phyloP scores from a whole-genome alignment of 352 stramenopile genomes.

The Pythium phragmiticola region DNA sequence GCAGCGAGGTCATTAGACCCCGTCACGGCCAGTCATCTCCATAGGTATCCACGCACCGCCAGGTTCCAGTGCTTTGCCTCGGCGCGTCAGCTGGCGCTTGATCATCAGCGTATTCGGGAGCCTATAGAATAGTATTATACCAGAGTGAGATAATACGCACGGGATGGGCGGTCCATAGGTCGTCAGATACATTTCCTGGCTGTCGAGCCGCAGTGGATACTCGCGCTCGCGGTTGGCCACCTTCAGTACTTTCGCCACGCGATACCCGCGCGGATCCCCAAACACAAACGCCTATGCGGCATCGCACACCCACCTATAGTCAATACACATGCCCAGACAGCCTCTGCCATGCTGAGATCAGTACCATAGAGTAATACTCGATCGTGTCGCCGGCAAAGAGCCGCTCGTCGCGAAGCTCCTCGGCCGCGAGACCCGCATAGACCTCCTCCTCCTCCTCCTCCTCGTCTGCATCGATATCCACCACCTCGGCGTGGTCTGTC shows the following conservation, averaged over 20 bases:
- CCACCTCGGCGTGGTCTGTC: neutral
- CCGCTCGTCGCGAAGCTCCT: constrained; percentile 54
- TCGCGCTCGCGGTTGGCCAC: constrained; percentile 42
- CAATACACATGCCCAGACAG: no score
- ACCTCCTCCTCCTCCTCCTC: constrained; percentile 11
- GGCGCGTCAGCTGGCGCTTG: constrained; percentile 58
- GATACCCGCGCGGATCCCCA: constrained; percentile 64
- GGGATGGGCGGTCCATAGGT: neutral
- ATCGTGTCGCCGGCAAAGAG: constrained; percentile 72
- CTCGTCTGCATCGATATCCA: neutral
- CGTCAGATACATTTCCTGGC: constrained; percentile 57
- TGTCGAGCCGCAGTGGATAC: constrained; percentile 66
- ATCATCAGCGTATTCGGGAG: constrained; percentile 69
- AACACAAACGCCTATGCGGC: constrained; percentile 56
- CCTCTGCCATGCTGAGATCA: neutral
- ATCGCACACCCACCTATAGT: constrained; percentile 4
- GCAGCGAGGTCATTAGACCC: neutral
- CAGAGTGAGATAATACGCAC: no score
- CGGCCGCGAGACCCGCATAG: constrained; percentile 44
- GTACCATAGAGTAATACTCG: constrained; percentile 75
- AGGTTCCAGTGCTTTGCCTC: constrained; percentile 44
- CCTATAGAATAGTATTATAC: constrained; percentile 23
- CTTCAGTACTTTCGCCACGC: constrained; percentile 56
- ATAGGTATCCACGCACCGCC: constrained; percentile 30
- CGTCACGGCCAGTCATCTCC: neutral